Evolutionary conservation across 441 rosid species (phyloP), one percentile per base, ranked within the genome.

Genomic region (Sinapis alba): DNA sequence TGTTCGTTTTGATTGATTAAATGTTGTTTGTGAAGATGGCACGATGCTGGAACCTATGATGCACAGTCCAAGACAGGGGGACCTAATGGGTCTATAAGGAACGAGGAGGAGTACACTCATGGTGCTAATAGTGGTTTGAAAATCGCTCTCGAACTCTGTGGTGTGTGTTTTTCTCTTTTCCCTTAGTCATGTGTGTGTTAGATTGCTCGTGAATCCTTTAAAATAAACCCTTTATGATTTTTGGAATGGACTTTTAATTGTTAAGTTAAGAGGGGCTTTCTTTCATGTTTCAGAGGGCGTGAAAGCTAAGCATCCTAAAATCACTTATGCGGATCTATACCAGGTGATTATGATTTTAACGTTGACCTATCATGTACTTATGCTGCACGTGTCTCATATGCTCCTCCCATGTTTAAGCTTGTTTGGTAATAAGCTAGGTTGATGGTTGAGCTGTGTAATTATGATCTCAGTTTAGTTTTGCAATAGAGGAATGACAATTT

Each of bases 41-140:
- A 91, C 69, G 98, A 95, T 27, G 98, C 97, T 3, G 97, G 98
- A 63, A 93, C 99, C 2, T 90, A 90, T 57, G 97, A 91, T 80
- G 94, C 80, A 72, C 85, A 61, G 67, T 80, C 95, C 56, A 95
- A 87, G 78, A 95, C 98, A 3, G 98, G 96, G 19, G 99, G 95
- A 71, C 85, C 98, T 21, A 93, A 91, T 80, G 99, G 96, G 66
- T 95, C 99, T 15, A 93, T 95, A 16, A 83, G 95, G 83, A 90
- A 82, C 66, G 95, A 92, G 53, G 97, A 93, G 65, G 99, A 95
- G 84, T 78, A n/a, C 71, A 61, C 79, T 65, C 97, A 93, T 64
- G 95, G 90, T 74, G 68, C 94, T 57, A 95, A 95, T 64, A 89
- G 62, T 67, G 99, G 97, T 63, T 80, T 90, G 86, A 95, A 93